Base-by-base conservation (phyloP, 768 basidiomycete species). In the Auricularia sp. region DNA sequence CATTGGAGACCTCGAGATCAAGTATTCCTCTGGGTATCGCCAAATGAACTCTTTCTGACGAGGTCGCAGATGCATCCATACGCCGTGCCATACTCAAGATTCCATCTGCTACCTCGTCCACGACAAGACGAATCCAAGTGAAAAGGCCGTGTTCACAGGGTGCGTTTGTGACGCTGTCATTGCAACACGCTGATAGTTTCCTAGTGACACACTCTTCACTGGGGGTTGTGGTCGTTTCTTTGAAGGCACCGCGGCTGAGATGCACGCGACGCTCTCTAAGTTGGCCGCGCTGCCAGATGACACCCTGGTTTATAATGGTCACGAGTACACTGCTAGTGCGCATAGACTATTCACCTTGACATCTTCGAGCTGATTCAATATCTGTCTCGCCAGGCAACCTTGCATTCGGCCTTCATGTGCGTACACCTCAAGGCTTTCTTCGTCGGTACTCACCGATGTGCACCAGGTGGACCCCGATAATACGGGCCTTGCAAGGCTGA, bases 21-120 rank as follows among this genome's bases (percentile, higher is more conserved):
- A 71, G 73, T 73, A 33, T 63, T 44, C 39, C 61, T 11, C 21
- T 16, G 29, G 23, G 10, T 7, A 18, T 29, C 29, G 29, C 29
- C 29, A 29, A 29, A 29, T 29, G 29, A 29, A 29, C 29, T 29
- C 29, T 29, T 29, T 29, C 56, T 59, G 23, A 59, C 16, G 16
- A 63, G 35, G 39, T 36, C 61, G 53, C 35, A 90, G 91, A 73
- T 91, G 89, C 74, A 76, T 93, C 29, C 87, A 90, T 33, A 94
- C 91, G 1, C 91, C 93, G 1, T 95, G 93, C 75, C 96, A 98
- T 74, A 98, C 96, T 3, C 90, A 91, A 72, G 96, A 98, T 75
- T 97, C 95, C 16, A 95, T 96, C 69, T 97, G 91, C 79, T 98
- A 86, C 79, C 82, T 89, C 72, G 82, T 86, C 63, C 91, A 88